phyloP scores from a whole-genome alignment of 257 asterid species.

The Solanum bukasovii region DNA sequence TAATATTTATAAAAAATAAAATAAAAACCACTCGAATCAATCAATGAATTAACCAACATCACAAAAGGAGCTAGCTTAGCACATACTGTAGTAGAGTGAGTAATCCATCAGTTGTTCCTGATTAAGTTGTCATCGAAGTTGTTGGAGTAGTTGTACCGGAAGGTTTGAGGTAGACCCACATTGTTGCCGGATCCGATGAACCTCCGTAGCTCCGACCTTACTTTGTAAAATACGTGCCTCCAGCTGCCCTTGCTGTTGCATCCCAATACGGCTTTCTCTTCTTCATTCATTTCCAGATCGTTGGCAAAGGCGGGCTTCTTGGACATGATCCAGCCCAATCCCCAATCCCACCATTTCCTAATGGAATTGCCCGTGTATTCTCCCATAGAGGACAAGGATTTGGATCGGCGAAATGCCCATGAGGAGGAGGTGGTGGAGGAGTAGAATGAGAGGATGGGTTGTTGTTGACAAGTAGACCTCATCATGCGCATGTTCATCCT shows the following conservation, averaged over 20 bases:
- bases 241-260: constrained; percentile 63
- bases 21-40: not conserved
- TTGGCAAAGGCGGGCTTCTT: constrained; percentile 57
- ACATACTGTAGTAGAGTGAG: not conserved
- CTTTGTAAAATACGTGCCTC: constrained; percentile 67
- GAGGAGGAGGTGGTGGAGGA: constrained; percentile 3
- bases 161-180: constrained; percentile 66
- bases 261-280: constrained; percentile 56
- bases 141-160: constrained; percentile 42
- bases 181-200: constrained; percentile 42
- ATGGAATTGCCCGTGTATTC: constrained; percentile 43
- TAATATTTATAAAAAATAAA: too few species aligned
- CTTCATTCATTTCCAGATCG: constrained; percentile 89
- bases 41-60: not conserved
- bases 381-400: constrained; percentile 31
- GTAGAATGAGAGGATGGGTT: not conserved
- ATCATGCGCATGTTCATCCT: not conserved
- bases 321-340: constrained; percentile 68
- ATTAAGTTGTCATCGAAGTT: not conserved
- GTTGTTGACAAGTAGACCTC: not conserved
- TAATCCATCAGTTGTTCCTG: not conserved
- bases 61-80: not conserved
- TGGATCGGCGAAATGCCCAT: constrained; percentile 46
- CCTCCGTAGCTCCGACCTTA: constrained; percentile 50
- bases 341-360: constrained; percentile 81